These are phyloP conservation scores for Candida freyschussii DNA, from an alignment of 1,139 yeast species.

Conservation along the genomic window DNA sequence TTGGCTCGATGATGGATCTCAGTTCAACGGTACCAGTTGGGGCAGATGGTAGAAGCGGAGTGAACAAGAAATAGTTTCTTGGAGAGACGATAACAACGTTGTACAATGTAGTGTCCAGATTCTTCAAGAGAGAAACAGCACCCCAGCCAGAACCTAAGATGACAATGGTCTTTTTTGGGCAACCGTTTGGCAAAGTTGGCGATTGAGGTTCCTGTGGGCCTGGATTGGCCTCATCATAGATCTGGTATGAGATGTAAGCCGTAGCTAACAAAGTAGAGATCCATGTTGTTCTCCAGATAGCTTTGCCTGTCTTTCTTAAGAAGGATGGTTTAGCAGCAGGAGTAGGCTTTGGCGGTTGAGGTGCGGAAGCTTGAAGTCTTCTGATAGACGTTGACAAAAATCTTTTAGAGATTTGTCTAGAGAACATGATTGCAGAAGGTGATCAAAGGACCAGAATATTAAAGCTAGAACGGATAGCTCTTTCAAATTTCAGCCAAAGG, in stretches of 20 bases:
- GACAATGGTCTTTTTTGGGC: conserved; percentile 82
- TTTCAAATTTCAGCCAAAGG: too few species aligned
- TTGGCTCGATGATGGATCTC: conserved; percentile 87
- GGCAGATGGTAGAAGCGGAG: conserved; percentile 88
- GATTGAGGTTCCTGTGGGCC: conserved; percentile 53
- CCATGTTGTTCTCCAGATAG: conserved; percentile 33
- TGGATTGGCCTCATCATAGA: conserved; percentile 61
- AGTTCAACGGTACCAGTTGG: conserved; percentile 92
- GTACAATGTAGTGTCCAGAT: conserved; percentile 79
- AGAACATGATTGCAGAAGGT: conserved; percentile 10
- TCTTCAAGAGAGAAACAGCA: conserved; percentile 73
- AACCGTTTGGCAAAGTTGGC: conserved; percentile 58
- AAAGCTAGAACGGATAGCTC: too few species aligned
- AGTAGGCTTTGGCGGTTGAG: conserved; percentile 11
- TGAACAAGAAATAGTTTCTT: conserved; percentile 89
- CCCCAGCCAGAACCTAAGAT: conserved; percentile 97
- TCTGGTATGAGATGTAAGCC: conserved; percentile 50
- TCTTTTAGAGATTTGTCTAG: conserved; percentile 13
- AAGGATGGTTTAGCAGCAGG: conserved; percentile 23
- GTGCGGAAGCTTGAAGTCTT: conserved; percentile 10
- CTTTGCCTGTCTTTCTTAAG: conserved; percentile 27
- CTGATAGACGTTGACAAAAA: conserved; percentile 12
- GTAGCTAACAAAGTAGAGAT: conserved; percentile 36
- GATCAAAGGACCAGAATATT: too few species aligned
- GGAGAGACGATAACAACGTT: conserved; percentile 90